Conservation (phyloP, 805 yeast species). For the Candida bentonensis region DNA sequence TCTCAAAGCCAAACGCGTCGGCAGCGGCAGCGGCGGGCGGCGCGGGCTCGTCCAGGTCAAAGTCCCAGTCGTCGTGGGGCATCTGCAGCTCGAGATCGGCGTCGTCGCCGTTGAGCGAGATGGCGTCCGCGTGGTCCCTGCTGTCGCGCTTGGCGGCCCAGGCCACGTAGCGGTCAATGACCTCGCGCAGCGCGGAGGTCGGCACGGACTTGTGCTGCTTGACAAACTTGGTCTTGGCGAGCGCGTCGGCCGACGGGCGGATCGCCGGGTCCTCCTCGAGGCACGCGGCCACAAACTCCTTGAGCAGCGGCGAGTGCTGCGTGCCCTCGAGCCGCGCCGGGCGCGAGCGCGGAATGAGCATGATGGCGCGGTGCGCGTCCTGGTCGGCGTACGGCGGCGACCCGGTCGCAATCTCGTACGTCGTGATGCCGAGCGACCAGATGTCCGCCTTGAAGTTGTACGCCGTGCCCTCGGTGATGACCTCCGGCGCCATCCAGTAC, state of each 20-base stretch:
- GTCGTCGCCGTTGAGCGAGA: constrained; percentile 14
- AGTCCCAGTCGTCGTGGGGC: constrained; percentile 25
- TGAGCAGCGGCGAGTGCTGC: constrained; percentile 58
- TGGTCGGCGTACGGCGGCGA: constrained; percentile 95
- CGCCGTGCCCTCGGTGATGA: constrained; percentile 28
- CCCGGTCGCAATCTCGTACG: constrained; percentile 91
- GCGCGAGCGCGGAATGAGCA: constrained; percentile 77
- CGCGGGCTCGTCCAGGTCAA: constrained; percentile 11
- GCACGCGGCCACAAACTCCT: constrained; percentile 83
- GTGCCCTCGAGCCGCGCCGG: constrained; percentile 94
- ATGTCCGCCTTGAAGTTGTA: constrained; percentile 74
- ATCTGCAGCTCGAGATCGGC: constrained; percentile 24
- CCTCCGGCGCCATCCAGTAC: constrained; percentile 46
- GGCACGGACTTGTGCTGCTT: constrained; percentile 45
- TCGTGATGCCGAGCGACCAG: constrained; percentile 93
- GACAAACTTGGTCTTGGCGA: constrained; percentile 61
- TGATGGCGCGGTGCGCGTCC: constrained; percentile 91
- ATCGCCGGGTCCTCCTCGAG: constrained; percentile 87
- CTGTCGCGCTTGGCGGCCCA: constrained; percentile 43
- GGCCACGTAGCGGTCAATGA: constrained; percentile 36
- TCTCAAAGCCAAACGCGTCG: constrained; percentile 4
- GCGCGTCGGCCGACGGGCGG: constrained; percentile 75
- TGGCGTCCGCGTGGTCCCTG: constrained; percentile 26
- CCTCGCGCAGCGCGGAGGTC: constrained; percentile 50
- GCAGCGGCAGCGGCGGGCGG: constrained; percentile 5